Evolutionary conservation across 208 protist species (phyloP), one percentile per base, ranked within the genome.

Genomic region (Acanthamoeba castellanii): DNA sequence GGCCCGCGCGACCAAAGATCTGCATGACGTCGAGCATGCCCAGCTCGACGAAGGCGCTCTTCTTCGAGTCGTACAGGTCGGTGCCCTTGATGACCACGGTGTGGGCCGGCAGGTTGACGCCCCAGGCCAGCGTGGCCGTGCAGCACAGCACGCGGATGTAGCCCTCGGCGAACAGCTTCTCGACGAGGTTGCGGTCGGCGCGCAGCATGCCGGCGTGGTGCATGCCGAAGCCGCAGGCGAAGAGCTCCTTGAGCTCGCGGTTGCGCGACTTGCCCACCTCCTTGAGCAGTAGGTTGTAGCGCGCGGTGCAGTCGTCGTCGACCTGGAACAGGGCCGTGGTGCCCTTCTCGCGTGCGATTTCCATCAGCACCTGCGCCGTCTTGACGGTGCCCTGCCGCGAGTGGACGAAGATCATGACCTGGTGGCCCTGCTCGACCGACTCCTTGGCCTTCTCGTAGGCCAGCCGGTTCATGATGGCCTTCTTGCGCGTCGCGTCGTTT

Each of bases 111-210:
- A 99, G 95, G 97, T 99, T 99, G 34, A 99, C 99, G 96, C 99
- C 99, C 99, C 99, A 99, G 47, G 99, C 99, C 30, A 99, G 98
- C 22, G 99, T 99, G 52, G 99, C 99, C 37, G 99, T 99, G 96
- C 99, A 99, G 81, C 98, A 97, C 70, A 99, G 97, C 45, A 99
- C 98, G 25, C 97, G 97, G 90, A 99, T 98, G 90, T 98, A 97
- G 34, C 99, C 99, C 7, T 99, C 97, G 30, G 96, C 97, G 97
- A 99, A 99, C 47, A 99, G 97, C 66, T 98, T 95, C 96, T 99
- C 99, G 1, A 99, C 98, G 14, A 99, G 89, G 50, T 98, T 99
- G 64, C 99, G 97, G 96, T 99, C 99, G 50, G 98, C 93, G 59
- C 99, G 97, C 18, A 99, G 95, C 82, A 99, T 97, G 30, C 99